Percentiles rank a stretch among this genome's conserved stretches.
phyloP scores from a whole-genome alignment of 2,329 filamentous ascomycete species.

The Nothophoma quercina region DNA sequence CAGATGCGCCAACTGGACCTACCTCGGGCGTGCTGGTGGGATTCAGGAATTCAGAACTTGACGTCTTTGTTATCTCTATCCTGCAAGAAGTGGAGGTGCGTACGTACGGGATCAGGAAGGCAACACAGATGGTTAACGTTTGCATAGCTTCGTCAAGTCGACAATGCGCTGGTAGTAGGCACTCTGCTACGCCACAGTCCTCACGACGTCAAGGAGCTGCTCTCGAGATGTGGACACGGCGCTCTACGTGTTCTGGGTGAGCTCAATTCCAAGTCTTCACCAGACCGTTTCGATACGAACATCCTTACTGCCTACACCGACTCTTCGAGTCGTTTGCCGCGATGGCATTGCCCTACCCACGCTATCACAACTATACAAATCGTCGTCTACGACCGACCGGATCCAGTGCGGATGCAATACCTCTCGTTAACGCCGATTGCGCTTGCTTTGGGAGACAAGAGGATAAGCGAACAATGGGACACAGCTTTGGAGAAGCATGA shows the following conservation, averaged over 20 bases:
- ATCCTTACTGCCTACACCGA: conserved; percentile 70
- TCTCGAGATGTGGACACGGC: conserved; percentile 81
- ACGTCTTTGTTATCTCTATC: conserved; percentile 88
- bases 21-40: conserved; percentile 88
- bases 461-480: conserved; percentile 50
- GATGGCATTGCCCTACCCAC: conserved; percentile 71
- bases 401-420: conserved; percentile 92
- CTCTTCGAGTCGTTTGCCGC: conserved; percentile 65
- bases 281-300: conserved; percentile 67
- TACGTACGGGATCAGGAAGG: conserved; percentile 42
- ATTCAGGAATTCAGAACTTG: conserved; percentile 91
- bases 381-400: conserved; percentile 86
- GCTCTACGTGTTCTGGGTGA: conserved; percentile 87
- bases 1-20: conserved; percentile 77
- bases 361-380: conserved; percentile 80
- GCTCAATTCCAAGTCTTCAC: conserved; percentile 69
- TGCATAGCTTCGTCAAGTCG: conserved; percentile 63
- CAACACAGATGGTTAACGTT: conserved; percentile 11
- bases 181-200: conserved; percentile 83
- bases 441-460: conserved; percentile 76
- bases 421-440: conserved; percentile 90
- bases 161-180: conserved; percentile 83
- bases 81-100: conserved; percentile 88
- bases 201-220: conserved; percentile 81
- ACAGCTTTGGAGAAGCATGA: conserved; percentile 61